phyloP scores from a whole-genome alignment of 2,329 filamentous ascomycete genomes.

The Fusarium bactridioides region DNA sequence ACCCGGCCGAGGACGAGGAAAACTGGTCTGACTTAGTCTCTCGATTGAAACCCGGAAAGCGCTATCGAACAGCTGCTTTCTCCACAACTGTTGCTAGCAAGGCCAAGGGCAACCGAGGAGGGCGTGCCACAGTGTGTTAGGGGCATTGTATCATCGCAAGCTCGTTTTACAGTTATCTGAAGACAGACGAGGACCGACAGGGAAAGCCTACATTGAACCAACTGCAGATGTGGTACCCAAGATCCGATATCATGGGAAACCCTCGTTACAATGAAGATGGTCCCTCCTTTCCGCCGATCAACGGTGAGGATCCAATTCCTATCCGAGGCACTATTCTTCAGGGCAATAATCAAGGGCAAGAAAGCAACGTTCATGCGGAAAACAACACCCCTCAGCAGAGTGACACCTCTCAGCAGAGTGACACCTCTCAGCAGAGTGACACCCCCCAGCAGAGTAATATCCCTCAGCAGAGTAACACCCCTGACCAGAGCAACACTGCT shows the following conservation, averaged over 20 bases:
- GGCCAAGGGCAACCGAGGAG: not conserved
- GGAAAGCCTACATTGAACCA: not conserved
- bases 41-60: not conserved
- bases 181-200: not conserved
- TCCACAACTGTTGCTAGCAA: accelerated
- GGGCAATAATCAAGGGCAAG: not conserved
- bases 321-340: not conserved
- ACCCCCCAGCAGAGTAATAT: not conserved
- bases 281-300: not conserved
- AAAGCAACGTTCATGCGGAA: not conserved
- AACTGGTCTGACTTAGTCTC: not conserved
- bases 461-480: not conserved
- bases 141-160: not conserved
- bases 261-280: not conserved
- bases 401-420: not conserved
- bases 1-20: not conserved
- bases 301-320: not conserved
- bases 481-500: too few relatives aligned
- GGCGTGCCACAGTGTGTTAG: not conserved
- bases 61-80: not conserved
- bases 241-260: accelerated
- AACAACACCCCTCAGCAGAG: not conserved
- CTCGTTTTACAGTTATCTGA: not conserved
- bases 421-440: too few relatives aligned
- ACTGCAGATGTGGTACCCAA: not conserved